Evolutionary conservation across 495 filamentous ascomycete genomes (phyloP), one percentile per base, ranked within the genome.

Genomic region (Darksidea phi): DNA sequence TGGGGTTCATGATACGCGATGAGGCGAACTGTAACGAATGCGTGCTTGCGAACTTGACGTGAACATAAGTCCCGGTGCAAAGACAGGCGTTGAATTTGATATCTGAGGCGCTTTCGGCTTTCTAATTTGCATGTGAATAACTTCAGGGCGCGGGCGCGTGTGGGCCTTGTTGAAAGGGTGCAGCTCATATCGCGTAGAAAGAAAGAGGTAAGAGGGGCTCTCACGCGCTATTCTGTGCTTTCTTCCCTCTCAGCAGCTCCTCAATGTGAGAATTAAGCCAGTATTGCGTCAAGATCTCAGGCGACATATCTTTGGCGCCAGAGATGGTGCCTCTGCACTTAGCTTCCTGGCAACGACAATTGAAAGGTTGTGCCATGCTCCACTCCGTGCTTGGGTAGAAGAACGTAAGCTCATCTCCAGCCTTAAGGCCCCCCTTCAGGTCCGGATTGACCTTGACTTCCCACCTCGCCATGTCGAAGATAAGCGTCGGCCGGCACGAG

Each of bases 301-400:
- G 59, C 13, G 67, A 64, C 80, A 86, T 82, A 63, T 79, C 74
- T 56, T 73, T 72, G 17, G 83, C 83, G n/a, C 84, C 84, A 34
- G 64, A 66, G 53, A 85, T 81, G 52, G 63, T 70, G 13, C 80
- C 81, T 57, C 73, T 74, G 68, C 84, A 86, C 38, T 70, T 66
- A 12, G 37, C 37, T 0, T 71, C 67, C 8, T 80, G 79, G 70
- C 88, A 91, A 37, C 71, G 74, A 68, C 88, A 91, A 59, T 82
- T 74, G 65, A 91, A 91, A 17, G 83, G 76, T 74, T 90, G 86
- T 43, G 83, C 83, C 87, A 90, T 90, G 57, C 79, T 67, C 85
- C 85, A 91, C 73, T 91, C 88, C 3, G 86, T 86, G 54, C 81
- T 86, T 6, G 88, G 88, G 69, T 91, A 91, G 75, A 91, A 91